Evolutionary conservation across 2,329 filamentous ascomycete species (phyloP).

Genomic region (Cytospora paraplurivora): DNA sequence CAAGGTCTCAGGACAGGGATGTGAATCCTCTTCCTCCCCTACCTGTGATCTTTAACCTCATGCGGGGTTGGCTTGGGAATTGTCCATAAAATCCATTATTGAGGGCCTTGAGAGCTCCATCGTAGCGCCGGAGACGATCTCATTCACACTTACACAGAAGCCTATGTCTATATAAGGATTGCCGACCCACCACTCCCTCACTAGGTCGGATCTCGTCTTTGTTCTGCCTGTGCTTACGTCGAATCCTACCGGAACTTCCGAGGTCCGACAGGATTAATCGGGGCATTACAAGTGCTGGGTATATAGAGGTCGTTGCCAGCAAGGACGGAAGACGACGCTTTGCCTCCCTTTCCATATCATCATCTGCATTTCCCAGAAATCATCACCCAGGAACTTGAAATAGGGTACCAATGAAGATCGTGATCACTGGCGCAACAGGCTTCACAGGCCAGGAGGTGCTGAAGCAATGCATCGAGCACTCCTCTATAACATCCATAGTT

Average conservation of each 20-base stretch:
- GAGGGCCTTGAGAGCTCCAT: no score
- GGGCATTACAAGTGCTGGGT: neutral
- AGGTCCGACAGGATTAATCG: neutral
- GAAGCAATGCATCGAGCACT: slow-evolving; percentile 31
- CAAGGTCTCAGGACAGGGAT: no score
- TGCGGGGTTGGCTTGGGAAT: no score
- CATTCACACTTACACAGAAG: no score
- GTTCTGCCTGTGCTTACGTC: no score
- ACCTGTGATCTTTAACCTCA: no score
- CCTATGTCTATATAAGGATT: no score
- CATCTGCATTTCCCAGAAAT: neutral
- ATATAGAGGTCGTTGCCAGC: neutral
- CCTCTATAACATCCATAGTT: slow-evolving; percentile 3
- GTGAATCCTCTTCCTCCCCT: no score
- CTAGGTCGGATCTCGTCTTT: neutral
- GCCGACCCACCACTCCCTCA: neutral
- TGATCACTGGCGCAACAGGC: slow-evolving; percentile 50
- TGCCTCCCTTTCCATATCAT: neutral
- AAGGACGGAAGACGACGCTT: neutral
- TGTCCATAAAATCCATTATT: no score
- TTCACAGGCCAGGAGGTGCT: slow-evolving; percentile 44
- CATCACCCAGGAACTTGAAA: neutral
- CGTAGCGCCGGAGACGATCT: no score
- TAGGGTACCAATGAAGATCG: slow-evolving; percentile 46
- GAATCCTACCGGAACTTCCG: neutral